Evolutionary conservation across 2,329 filamentous ascomycete species (phyloP), one percentile per base, ranked within the genome.

Genomic region (Trichoderma koningiopsis): DNA sequence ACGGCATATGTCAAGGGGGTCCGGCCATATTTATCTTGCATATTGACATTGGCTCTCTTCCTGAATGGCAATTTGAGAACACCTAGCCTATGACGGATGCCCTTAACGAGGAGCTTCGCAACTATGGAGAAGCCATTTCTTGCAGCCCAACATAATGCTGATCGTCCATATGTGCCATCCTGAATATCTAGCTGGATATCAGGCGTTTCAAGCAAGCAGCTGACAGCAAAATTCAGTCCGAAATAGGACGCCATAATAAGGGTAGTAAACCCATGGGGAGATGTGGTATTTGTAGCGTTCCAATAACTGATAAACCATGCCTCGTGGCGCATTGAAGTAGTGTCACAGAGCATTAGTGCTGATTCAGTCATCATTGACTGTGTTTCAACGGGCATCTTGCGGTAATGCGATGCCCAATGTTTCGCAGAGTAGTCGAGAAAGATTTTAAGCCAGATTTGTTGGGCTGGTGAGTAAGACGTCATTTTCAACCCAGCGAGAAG

Each of bases 391-490:
- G 11, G 16, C 6, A 14, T 14, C 40, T 31, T 24, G 3, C 65
- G 69, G 56, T 71, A 61, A 55, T 73, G 71, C 29, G 7, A 33
- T 8, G 72, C 35, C 72, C 71, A 73, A 37, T 70, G 37, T 7
- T 43, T 60, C 2, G 71, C 68, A 19, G 72, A 69, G 57, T 73
- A 73, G 19, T 63, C 58, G 13, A 72, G 69, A n/a, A 73, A 72
- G 5, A 37, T 13, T 24, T 47, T 3, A 5, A 2, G 10, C 27
- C 52, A n/a, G 10, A 6, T 4, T 4, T 40, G 16, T 35, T 4
- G 7, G 7, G 56, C 6, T 24, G 27, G 1, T 2, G 56, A 35
- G n/a, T n/a, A n/a, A n/a, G n/a, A n/a, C n/a, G n/a, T n/a, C n/a
- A n/a, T n/a, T n/a, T n/a, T n/a, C n/a, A 70, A 71, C 5, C 72